Percentiles rank a stretch among this genome's conserved stretches.
phyloP scores from a whole-genome alignment of 345 rosid genomes.

The Ceriops decandra region DNA sequence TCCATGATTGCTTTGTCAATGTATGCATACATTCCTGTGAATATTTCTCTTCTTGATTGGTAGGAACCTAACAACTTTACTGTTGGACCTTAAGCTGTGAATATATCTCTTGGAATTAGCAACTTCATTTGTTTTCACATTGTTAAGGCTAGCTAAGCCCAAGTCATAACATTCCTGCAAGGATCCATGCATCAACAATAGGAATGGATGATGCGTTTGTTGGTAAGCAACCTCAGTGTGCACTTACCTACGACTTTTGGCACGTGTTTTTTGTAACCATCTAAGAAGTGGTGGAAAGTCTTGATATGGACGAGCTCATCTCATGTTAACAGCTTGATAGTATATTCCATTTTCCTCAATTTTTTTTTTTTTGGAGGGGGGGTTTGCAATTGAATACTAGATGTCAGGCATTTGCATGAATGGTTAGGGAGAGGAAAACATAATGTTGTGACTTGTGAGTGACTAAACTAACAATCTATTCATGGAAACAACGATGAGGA shows the following conservation, averaged over 20 bases:
- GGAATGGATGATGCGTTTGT: conserved; percentile 11
- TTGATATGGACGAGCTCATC: conserved; percentile 4
- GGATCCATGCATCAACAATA: neutral
- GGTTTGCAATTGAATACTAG: too few relatives aligned
- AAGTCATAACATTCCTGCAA: neutral
- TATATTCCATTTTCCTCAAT: too few relatives aligned
- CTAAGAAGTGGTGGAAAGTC: conserved; percentile 5
- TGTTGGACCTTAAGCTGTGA: too few relatives aligned
- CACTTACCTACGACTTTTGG: neutral
- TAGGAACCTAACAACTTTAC: too few relatives aligned
- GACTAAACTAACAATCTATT: neutral
- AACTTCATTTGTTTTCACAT: neutral
- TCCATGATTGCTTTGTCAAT: conserved; percentile 43
- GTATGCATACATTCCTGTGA: conserved; percentile 17
- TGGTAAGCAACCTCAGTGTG: conserved; percentile 22
- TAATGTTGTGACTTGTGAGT: neutral
- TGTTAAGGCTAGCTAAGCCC: too few relatives aligned
- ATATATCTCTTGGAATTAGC: too few relatives aligned
- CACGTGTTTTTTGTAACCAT: conserved; percentile 4
- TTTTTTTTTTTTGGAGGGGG: too few relatives aligned
- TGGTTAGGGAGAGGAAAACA: neutral
- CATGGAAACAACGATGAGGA: conserved; percentile 14
- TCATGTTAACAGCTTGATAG: neutral
- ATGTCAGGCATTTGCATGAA: too few relatives aligned
- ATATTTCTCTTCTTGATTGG: too few relatives aligned